Evolutionary conservation across 1,139 yeast genomes (phyloP).

Genomic region (Saccharomyces pastorianus): DNA sequence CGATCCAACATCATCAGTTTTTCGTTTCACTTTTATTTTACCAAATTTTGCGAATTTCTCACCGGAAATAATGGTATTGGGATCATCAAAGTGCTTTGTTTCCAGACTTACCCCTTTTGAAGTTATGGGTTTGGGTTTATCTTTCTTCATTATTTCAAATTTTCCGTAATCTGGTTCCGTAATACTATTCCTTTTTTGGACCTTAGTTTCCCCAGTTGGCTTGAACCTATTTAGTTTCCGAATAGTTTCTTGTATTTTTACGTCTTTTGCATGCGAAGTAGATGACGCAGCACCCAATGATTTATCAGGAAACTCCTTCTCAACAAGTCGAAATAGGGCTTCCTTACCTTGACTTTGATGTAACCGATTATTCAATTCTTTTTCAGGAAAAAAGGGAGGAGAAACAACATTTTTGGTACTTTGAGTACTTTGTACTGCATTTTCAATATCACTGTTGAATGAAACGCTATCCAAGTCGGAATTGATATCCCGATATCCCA

Average conservation of each 20-base stretch:
- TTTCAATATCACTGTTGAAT: neutral
- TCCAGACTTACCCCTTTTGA: neutral
- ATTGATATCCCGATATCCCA: neutral
- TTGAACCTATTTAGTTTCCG: neutral
- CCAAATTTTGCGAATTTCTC: neutral
- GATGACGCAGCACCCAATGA: neutral
- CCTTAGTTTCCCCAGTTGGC: neutral
- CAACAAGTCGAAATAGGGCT: neutral
- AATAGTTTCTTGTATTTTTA: neutral
- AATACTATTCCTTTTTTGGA: neutral
- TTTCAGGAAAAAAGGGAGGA: neutral
- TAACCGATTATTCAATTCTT: neutral
- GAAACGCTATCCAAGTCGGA: neutral
- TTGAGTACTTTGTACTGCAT: neutral
- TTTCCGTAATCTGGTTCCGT: neutral
- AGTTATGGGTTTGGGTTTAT: neutral
- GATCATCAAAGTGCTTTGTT: neutral
- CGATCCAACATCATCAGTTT: neutral
- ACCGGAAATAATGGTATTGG: neutral
- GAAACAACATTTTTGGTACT: neutral
- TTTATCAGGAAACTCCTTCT: neutral
- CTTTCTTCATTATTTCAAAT: neutral
- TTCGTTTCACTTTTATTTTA: neutral
- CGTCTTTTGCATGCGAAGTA: neutral
- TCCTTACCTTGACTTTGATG: neutral